A percentile compares a stretch with the other conserved stretches of the same genome.
Conservation (phyloP, 2,329 filamentous ascomycete species). For the Penicillium sp. region DNA sequence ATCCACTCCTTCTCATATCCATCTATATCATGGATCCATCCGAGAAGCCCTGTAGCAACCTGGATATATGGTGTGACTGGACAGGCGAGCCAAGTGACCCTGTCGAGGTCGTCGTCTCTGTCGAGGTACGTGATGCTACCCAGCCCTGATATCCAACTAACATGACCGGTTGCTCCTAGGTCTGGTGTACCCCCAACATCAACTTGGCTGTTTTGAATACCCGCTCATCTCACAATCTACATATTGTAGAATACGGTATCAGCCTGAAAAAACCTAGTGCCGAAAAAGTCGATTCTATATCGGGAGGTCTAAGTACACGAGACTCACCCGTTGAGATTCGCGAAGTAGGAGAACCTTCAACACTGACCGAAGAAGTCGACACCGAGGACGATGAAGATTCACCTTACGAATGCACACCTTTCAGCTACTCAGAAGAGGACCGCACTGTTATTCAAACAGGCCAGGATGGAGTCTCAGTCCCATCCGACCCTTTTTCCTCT, state of each 20-base stretch:
- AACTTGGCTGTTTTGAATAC: conserved; percentile 23
- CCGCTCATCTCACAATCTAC: not conserved
- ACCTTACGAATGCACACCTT: not conserved
- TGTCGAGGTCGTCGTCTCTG: conserved; percentile 25
- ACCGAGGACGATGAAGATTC: not conserved
- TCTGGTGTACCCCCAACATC: conserved; percentile 23
- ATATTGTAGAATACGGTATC: not conserved
- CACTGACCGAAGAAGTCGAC: not conserved
- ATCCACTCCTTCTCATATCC: not conserved
- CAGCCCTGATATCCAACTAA: not conserved
- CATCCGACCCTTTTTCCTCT: not conserved
- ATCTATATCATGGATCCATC: conserved; percentile 9
- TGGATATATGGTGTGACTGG: conserved; percentile 35
- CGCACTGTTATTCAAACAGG: not conserved
- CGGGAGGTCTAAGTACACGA: not conserved
- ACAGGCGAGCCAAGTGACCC: conserved; percentile 24
- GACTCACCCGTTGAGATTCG: not conserved
- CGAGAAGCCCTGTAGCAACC: conserved; percentile 22
- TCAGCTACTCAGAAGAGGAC: not conserved
- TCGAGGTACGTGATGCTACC: conserved; percentile 28
- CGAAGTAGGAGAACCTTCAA: not conserved
- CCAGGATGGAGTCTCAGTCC: not conserved
- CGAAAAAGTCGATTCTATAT: not conserved
- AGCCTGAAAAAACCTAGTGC: not conserved
- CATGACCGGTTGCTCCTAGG: conserved; percentile 12